Evolutionary conservation across 1,139 yeast genomes (phyloP), one percentile per base, ranked within the genome.

Genomic region (Yamadazyma blattariae): DNA sequence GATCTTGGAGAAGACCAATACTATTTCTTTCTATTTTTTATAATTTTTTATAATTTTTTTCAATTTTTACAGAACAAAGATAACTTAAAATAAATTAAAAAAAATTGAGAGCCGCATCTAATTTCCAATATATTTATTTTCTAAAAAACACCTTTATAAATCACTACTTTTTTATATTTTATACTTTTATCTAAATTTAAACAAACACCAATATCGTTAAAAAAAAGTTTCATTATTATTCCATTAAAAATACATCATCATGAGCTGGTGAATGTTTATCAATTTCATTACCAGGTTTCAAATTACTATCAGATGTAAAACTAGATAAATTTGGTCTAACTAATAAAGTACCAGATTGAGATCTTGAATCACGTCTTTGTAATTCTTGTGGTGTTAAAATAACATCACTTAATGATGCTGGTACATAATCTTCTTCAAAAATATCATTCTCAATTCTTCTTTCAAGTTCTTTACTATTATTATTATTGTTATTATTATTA

Each of bases 381-480:
- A 82, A 61, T 52, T 87, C 95, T 47, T 81, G 87, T 0, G 95
- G 95, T 1, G 95, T 86, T 32, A 87, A 62, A 16, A 70, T 64
- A 35, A 85, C 63, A 47, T 85, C 94, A 14, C 80, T 74, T 29
- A 87, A 61, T 17, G 88, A 74, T 1, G 82, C 79, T 2, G 96
- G 96, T 2, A 87, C 86, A 48, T 77, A 82, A 51, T 85, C 95
- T 45, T 84, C 89, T 40, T 73, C 82, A 48, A 67, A 74, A 14
- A 71, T 52, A 14, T 48, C 57, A 21, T 49, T 53, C 12, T 59
- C 51, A n/a, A n/a, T n/a, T 17, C 19, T 17, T 17, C 7, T 17
- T 5, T 17, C 7, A 5, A 17, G 7, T 17, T 17, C 19, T 5
- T 17, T 17, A 17, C 7, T 17, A 17, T 17, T 17, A 17, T 17